Evolutionary conservation across 352 stramenopile genomes (phyloP), one percentile per base, ranked within the genome.

Genomic region (Elongisporangium anandrum): DNA sequence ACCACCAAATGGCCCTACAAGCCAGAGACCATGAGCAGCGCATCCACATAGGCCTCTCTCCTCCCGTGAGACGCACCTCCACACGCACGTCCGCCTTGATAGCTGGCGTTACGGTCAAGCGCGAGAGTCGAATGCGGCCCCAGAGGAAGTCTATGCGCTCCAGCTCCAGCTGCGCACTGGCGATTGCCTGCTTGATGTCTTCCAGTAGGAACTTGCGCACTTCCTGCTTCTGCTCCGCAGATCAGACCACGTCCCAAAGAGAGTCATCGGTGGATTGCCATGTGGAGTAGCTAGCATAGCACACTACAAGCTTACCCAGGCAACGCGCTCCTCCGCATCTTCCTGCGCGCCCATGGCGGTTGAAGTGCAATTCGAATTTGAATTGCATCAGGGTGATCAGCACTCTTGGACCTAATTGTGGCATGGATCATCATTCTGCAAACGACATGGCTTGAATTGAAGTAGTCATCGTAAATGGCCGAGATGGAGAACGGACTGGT

Each of bases 131-230:
- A 54, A 93, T 93, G 57, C 79, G 72, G 7, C 84, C 81, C 81
- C 84, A 93, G 29, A 93, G 75, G 59, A 93, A 87, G 60, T 93
- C 81, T n/a, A 93, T 75, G 19, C 78, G 84, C 63, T 93, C 84
- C 9, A 93, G 65, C 56, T 93, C 84, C 16, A 84, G 72, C 48
- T 79, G 62, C 26, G 80, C 79, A 19, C 68, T 75, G 47, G 79
- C 65, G 19, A 88, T 64, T 15, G 76, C 64, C 24, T 74, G 72
- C 57, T 75, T 65, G 8, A 86, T 79, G 52, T 87, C 73, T 59
- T 83, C 79, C 48, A 80, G 64, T 53, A 92, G 59, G 57, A 84
- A 92, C 19, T 70, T 67, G 10, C 74, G 77, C 54, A 76, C 79
- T 62, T 89, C 81, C 12, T 70, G 65, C 57, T 79, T 88, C 81